Percentiles rank a stretch among this genome's conserved stretches.
These are phyloP conservation scores for Xanthoconium stramineum DNA, from an alignment of 768 basidiomycete species.

Conservation along the genomic window DNA sequence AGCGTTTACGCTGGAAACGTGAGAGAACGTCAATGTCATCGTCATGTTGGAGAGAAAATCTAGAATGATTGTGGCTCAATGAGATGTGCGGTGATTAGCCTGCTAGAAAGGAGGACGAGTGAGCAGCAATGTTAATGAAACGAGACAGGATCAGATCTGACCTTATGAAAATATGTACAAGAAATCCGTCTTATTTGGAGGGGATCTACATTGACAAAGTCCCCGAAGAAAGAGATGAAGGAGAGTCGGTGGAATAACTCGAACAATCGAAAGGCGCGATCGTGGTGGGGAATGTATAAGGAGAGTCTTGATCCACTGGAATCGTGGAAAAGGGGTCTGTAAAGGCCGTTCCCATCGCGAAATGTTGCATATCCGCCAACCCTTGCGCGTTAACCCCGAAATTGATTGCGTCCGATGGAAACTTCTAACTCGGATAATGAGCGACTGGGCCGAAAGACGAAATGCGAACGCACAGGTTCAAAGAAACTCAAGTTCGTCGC, in stretches of 20 bases:
- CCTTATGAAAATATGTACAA: neutral
- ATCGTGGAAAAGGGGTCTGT: constrained; percentile 22
- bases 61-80: neutral
- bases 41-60: neutral
- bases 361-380: constrained; percentile 16
- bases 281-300: neutral
- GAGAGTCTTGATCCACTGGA: neutral
- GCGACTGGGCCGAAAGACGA: neutral
- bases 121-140: neutral
- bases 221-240: constrained; percentile 12
- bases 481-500: constrained; percentile 1
- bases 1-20: neutral
- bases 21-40: constrained; percentile 2
- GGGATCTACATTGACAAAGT: neutral
- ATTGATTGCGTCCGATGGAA: neutral
- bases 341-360: constrained; percentile 19
- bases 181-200: neutral
- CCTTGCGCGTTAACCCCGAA: constrained; percentile 8
- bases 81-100: neutral
- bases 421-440: constrained; percentile 3
- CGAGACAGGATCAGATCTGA: neutral
- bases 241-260: constrained; percentile 8
- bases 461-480: constrained; percentile 14
- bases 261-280: constrained; percentile 23
- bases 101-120: neutral